Evolutionary conservation across 805 yeast species (phyloP), one percentile per base, ranked within the genome.

Genomic region (Nakazawaea ernobii): DNA sequence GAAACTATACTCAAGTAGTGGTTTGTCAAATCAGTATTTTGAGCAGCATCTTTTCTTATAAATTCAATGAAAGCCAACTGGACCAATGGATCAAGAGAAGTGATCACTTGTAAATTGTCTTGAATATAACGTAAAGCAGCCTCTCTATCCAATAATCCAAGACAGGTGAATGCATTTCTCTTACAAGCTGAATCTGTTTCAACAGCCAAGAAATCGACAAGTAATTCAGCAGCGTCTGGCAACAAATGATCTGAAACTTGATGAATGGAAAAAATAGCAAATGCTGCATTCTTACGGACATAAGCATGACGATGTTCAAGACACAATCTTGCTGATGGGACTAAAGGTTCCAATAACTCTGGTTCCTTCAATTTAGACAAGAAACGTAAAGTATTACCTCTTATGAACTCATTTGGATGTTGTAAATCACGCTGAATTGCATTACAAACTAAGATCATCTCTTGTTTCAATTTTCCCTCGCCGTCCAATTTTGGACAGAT

Each of bases 371-470:
- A 75, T 63, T 94, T 95, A 51, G 92, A 80, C 60, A 95, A 75
- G 66, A 90, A 92, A 60, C 98, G 81, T 66, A 94, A 74, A 8
- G 98, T 92, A 59, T 89, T 89, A 56, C 99, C 99, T 60, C 98
- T 81, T 54, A 94, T 85, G 63, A 84, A 94, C 68, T 94, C 99
- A 72, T 94, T 94, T 44, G 99, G 97, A 69, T 95, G 99, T 69
- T 91, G 97, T 58, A 94, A 77, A 65, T 94, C 99, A 66, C 90
- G 91, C 67, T 94, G 95, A 60, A 94, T 89, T 46, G 98, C 97
- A 66, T 95, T 95, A 72, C 98, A 94, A 43, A 92, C 98, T 54
- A 94, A 79, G 67, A 95, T 92, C 98, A 94, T 94, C 70, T 94
- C 99, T 66, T 92, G 98, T 69, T 88, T 88, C 75, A 95, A 79